Evolutionary conservation across 2,329 filamentous ascomycete genomes (phyloP).

Genomic region (Chalara sp.): DNA sequence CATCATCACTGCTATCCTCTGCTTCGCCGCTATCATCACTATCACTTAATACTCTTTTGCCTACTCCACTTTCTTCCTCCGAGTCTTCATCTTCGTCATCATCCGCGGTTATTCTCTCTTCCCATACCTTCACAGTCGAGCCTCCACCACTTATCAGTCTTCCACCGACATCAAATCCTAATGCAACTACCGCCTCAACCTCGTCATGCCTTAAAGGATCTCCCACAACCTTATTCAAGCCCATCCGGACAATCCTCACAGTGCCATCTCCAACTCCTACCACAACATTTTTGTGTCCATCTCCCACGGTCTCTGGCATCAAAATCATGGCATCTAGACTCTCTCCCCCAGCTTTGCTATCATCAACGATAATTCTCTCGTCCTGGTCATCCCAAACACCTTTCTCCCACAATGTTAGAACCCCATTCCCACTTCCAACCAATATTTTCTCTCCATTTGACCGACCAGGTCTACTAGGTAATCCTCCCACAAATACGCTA

Average conservation of each 20-base stretch:
- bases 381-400: conserved; percentile 95
- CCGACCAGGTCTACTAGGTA: conserved; percentile 54
- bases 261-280: conserved; percentile 77
- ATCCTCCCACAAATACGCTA: conserved; percentile 68
- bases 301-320: conserved; percentile 63
- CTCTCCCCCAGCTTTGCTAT: conserved; percentile 56
- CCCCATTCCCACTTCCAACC: conserved; percentile 69
- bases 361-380: conserved; percentile 74
- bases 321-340: conserved; percentile 72
- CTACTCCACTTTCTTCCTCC: conserved; percentile 30
- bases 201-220: conserved; percentile 68
- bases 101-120: conserved; percentile 54
- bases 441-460: conserved; percentile 70
- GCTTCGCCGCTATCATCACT: conserved; percentile 21
- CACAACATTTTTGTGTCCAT: conserved; percentile 65
- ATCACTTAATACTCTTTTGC: conserved; percentile 23
- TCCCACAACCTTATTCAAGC: conserved; percentile 62
- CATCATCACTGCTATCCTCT: conserved; percentile 19
- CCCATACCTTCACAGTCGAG: conserved; percentile 82
- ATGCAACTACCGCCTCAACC: conserved; percentile 72
- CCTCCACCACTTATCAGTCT: conserved; percentile 89
- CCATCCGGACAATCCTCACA: conserved; percentile 70
- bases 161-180: conserved; percentile 79
- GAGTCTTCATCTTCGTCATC: conserved; percentile 43
- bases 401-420: conserved; percentile 89